Evolutionary conservation across 108 stramenopile genomes (phyloP).

Genomic region (Cylindrotheca closterium): DNA sequence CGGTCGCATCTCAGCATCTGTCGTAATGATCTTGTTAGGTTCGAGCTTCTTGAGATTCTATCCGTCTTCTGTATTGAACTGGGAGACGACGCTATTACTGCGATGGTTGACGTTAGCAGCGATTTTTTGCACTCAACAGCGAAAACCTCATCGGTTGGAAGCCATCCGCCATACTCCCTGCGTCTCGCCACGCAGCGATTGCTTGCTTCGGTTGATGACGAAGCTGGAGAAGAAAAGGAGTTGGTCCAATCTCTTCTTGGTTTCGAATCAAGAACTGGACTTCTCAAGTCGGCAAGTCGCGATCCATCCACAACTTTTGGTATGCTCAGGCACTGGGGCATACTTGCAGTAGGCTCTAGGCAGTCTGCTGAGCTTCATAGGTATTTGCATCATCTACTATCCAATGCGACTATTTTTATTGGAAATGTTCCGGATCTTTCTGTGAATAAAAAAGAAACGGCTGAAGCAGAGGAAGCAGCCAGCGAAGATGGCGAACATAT

Average conservation of each 20-base stretch:
- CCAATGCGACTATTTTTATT: constrained; percentile 13
- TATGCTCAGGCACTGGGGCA: constrained; percentile 28
- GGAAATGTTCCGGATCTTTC: constrained; percentile 4
- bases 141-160: too few relatives aligned
- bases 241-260: too few relatives aligned
- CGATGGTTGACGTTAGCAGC: constrained; percentile 10
- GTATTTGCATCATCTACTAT: constrained; percentile 13
- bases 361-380: not conserved
- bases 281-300: too few relatives aligned
- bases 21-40: constrained; percentile 6
- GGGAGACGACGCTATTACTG: not conserved
- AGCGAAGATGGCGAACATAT: constrained; percentile 17
- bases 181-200: not conserved
- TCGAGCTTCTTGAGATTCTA: constrained; percentile 20
- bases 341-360: constrained; percentile 5
- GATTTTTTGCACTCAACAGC: constrained; percentile 19
- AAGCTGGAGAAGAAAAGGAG: too few relatives aligned
- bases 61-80: constrained; percentile 14
- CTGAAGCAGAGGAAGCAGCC: not conserved
- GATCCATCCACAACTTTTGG: constrained; percentile 5
- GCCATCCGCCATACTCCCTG: not conserved
- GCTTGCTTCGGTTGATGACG: not conserved
- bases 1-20: not conserved
- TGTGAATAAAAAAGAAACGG: not conserved
- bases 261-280: too few relatives aligned